These are phyloP conservation scores for Mallotus nudiflorus DNA, from an alignment of 345 rosid species.

Conservation along the genomic window DNA sequence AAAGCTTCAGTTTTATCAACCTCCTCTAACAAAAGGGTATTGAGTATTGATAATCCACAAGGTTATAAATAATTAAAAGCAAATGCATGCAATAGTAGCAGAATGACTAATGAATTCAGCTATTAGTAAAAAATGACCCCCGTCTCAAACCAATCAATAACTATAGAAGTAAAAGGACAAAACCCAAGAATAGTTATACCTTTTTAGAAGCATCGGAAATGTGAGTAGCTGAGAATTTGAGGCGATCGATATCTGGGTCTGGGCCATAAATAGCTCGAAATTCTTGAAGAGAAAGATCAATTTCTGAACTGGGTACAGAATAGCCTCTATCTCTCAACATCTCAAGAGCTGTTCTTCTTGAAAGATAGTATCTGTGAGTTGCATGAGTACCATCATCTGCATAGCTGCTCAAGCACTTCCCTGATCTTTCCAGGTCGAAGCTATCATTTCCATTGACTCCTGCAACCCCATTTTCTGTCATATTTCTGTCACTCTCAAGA, in stretches of 20 bases:
- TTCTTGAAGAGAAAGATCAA: constrained; percentile 58
- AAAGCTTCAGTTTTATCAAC: not conserved
- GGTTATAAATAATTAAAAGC: not conserved
- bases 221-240: constrained; percentile 54
- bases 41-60: not conserved
- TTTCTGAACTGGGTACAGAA: constrained; percentile 56
- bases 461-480: constrained; percentile 7
- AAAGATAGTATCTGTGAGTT: constrained; percentile 67
- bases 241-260: constrained; percentile 61
- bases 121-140: not conserved
- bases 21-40: not conserved
- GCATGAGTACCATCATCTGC: constrained; percentile 62
- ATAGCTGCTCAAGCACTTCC: constrained; percentile 51
- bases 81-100: not conserved
- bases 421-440: not conserved
- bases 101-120: not conserved
- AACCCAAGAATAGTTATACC: constrained; percentile 32
- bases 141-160: constrained; percentile 25
- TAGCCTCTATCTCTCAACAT: constrained; percentile 89
- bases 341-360: constrained; percentile 70
- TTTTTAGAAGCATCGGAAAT: constrained; percentile 56
- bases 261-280: constrained; percentile 59
- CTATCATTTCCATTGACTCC: not conserved
- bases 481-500: too few relatives aligned
- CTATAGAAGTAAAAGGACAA: constrained; percentile 2